Conservation (phyloP, 192 early-diverging fungal genomes). For the Spizellomyces punctatus region DNA sequence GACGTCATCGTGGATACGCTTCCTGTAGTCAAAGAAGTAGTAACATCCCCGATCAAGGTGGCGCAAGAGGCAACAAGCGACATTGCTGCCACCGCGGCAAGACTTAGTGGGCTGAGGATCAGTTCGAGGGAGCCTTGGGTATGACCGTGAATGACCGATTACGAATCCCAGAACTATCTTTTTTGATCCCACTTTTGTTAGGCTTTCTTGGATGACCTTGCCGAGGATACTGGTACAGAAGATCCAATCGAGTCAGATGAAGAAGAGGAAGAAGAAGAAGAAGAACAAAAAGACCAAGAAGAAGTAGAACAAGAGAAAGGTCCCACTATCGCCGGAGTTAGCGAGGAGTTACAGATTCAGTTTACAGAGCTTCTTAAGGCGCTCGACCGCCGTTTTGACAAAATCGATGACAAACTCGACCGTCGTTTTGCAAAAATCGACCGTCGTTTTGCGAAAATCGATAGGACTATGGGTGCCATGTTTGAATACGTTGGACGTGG, state of each 20-base stretch:
- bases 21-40: neutral
- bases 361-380: neutral
- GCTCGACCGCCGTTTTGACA: neutral
- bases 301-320: neutral
- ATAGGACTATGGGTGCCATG: neutral
- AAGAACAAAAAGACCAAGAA: neutral
- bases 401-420: too few species aligned
- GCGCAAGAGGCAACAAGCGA: neutral
- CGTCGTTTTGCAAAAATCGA: neutral
- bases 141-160: neutral
- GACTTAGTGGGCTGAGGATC: slow-evolving; percentile 1
- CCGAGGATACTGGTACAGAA: neutral
- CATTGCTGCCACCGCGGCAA: neutral
- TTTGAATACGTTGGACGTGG: neutral
- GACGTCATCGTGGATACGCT: neutral
- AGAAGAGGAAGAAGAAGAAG: neutral
- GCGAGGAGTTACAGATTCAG: neutral
- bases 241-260: neutral
- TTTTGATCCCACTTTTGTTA: neutral
- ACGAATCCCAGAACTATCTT: neutral
- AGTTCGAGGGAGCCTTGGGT: neutral
- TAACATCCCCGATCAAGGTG: neutral
- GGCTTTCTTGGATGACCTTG: neutral
- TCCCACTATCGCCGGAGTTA: neutral
- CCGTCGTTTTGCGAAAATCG: neutral